These are phyloP conservation scores for Penicillium sp. DNA, from an alignment of 2,329 filamentous ascomycete species.

Conservation along the genomic window DNA sequence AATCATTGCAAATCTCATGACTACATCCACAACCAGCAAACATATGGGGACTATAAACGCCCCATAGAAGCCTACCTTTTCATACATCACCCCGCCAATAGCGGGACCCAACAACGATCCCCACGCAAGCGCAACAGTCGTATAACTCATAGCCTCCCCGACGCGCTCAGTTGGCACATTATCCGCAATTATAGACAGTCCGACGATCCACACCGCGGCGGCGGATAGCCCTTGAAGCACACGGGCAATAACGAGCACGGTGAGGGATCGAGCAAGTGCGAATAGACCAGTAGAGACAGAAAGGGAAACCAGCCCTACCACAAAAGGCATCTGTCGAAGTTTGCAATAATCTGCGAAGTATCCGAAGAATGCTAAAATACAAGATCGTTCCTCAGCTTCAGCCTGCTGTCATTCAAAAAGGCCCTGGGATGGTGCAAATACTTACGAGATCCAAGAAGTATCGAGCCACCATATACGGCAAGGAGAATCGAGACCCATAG, in stretches of 20 bases:
- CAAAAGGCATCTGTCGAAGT: constrained; percentile 58
- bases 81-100: constrained; percentile 62
- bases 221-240: constrained; percentile 61
- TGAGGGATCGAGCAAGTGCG: constrained; percentile 53
- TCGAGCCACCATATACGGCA: constrained; percentile 69
- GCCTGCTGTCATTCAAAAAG: background rate
- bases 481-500: constrained; percentile 71
- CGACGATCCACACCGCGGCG: constrained; percentile 64
- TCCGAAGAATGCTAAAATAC: constrained; percentile 14
- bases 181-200: constrained; percentile 61
- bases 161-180: constrained; percentile 61
- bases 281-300: constrained; percentile 59
- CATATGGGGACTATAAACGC: constrained; percentile 42
- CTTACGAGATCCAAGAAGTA: constrained; percentile 52
- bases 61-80: constrained; percentile 26
- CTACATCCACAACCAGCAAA: constrained; percentile 60
- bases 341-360: constrained; percentile 55
- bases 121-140: constrained; percentile 57
- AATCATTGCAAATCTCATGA: constrained; percentile 63
- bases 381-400: too few species aligned
- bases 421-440: background rate
- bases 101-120: constrained; percentile 61
- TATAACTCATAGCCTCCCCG: constrained; percentile 62
- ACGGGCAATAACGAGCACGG: constrained; percentile 55
- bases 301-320: constrained; percentile 58